Base-by-base conservation (phyloP, 768 basidiomycete species). In the Scleroderma citrinum region DNA sequence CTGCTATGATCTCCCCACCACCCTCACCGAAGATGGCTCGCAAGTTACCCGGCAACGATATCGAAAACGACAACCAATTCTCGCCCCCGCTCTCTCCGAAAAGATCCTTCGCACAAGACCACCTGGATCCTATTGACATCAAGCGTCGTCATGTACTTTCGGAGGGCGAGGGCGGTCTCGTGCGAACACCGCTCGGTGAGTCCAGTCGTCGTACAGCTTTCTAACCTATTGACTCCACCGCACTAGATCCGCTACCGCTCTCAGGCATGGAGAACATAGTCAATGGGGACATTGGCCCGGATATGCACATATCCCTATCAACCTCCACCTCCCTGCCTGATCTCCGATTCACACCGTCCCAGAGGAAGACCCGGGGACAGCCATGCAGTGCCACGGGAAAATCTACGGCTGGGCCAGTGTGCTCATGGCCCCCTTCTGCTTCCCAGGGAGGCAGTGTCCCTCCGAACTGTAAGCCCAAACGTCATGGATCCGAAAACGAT, bases 141-240 rank as follows among this genome's bases (percentile, higher is more conserved):
- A 65, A 61, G 38, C 59, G 55, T 34, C 56, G 56, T 29, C 62
- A 61, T 38, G 49, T 58, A 14, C 42, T 50, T 26, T 29, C 42
- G 24, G 48, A 53, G 7, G 10, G 12, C 7, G 49, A 49, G 31
- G 32, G n/a, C 20, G 20, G 13, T 20, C 29, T 45, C 19, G 57
- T 17, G 52, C 56, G 66, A 14, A 38, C 44, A 1, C 58, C 66
- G 10, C 48, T 66, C 26, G 52, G 65, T 66, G 53, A 64, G 65
- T 60, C 30, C 42, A 5, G 16, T 41, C 37, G 26, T 23, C 14
- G 12, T 10, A 40, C 44, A 50, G 16, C 23, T 29, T 29, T 29
- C 35, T 42, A 7, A 23, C 36, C 41, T 10, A 5, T 30, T 29
- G 37, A 38, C 50, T 50, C 32, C 31, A 56, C 20, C 24, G 17